Evolutionary conservation across 2,329 filamentous ascomycete genomes (phyloP).

Genomic region (Trichoderma oligosporum): DNA sequence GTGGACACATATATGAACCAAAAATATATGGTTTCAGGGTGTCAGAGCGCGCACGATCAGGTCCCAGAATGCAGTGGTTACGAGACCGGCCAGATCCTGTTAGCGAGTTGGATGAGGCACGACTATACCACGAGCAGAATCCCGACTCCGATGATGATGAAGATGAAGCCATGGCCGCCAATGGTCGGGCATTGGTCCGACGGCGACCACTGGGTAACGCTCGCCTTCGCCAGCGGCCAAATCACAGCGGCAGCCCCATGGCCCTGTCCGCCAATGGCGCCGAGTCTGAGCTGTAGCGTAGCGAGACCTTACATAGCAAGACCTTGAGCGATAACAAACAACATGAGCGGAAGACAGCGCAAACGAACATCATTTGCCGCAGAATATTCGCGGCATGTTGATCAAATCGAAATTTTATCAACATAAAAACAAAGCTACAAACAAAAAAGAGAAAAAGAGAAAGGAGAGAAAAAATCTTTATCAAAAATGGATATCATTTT

Average conservation of each 20-base stretch:
- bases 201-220: slow-evolving; percentile 43
- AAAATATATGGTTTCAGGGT: slow-evolving; percentile 96
- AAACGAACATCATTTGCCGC: not conserved
- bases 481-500: not conserved
- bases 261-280: slow-evolving; percentile 53
- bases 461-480: not conserved
- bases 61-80: slow-evolving; percentile 96
- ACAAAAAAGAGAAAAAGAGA: not conserved
- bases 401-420: not conserved
- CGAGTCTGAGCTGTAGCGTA: slow-evolving; percentile 51
- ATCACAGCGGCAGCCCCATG: slow-evolving; percentile 56
- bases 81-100: slow-evolving; percentile 77
- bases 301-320: slow-evolving; percentile 20
- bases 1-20: slow-evolving; percentile 83
- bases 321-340: not conserved
- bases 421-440: not conserved
- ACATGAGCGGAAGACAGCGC: not conserved
- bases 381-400: not conserved
- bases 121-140: slow-evolving; percentile 50
- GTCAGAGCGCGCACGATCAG: slow-evolving; percentile 81
- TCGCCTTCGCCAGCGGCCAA: slow-evolving; percentile 42
- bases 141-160: slow-evolving; percentile 59
- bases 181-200: slow-evolving; percentile 40
- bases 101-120: slow-evolving; percentile 78
- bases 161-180: slow-evolving; percentile 47